Evolutionary conservation across 2,329 filamentous ascomycete species (phyloP).

Genomic region (Dactylonectria macrodidyma): DNA sequence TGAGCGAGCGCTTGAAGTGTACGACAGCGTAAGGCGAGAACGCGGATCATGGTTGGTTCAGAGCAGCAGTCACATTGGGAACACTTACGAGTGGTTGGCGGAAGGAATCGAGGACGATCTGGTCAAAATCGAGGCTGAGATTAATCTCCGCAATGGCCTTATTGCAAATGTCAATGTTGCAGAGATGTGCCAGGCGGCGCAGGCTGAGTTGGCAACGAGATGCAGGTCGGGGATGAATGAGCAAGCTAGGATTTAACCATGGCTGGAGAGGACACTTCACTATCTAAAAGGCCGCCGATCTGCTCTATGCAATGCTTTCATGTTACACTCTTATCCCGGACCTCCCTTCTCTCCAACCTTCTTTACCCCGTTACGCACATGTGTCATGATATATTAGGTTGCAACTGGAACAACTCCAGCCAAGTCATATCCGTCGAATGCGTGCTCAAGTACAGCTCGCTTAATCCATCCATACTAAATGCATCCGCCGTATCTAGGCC

Average conservation of each 20-base stretch:
- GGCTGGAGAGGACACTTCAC: too few species aligned
- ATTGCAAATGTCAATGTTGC: conserved; percentile 26
- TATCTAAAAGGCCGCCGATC: too few species aligned
- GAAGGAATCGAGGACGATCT: conserved; percentile 18
- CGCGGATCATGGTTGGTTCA: conserved; percentile 18
- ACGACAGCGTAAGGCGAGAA: conserved; percentile 20
- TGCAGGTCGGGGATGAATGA: neutral
- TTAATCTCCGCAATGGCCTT: conserved; percentile 23
- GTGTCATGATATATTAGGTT: conserved; percentile 13
- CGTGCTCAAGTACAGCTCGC: conserved; percentile 5
- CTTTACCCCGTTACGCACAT: neutral
- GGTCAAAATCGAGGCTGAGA: conserved; percentile 22
- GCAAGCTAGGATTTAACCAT: neutral
- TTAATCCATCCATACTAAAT: conserved; percentile 4
- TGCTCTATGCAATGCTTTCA: too few species aligned
- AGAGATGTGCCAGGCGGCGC: conserved; percentile 20
- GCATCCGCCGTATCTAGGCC: neutral
- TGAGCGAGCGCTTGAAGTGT: conserved; percentile 15
- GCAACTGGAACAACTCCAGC: conserved; percentile 11
- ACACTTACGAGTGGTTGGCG: conserved; percentile 28
- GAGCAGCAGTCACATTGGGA: conserved; percentile 26
- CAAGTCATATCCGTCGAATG: conserved; percentile 9
- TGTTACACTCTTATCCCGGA: too few species aligned
- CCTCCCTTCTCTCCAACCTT: neutral
- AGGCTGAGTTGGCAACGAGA: conserved; percentile 5